phyloP scores from a whole-genome alignment of 768 basidiomycete species.

The Tulasnella sp. region DNA sequence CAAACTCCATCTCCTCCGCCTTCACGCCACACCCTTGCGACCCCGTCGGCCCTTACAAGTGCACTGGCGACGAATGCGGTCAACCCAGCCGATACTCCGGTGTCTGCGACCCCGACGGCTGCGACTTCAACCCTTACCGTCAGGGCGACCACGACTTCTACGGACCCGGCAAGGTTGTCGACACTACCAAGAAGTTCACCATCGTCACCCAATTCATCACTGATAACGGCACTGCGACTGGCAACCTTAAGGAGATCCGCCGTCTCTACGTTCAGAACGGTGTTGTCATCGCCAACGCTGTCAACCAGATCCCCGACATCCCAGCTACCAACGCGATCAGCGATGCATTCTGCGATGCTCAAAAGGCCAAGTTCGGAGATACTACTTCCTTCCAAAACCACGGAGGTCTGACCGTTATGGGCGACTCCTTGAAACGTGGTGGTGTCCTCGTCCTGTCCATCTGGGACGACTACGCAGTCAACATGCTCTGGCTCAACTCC shows the following conservation, averaged over 20 bases:
- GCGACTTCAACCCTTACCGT: slow-evolving; percentile 58
- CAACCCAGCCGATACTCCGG: slow-evolving; percentile 20
- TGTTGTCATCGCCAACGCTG: slow-evolving; percentile 45
- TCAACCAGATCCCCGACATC: slow-evolving; percentile 41
- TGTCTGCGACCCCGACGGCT: slow-evolving; percentile 49
- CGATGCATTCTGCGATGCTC: slow-evolving; percentile 19
- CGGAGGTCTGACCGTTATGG: slow-evolving; percentile 37
- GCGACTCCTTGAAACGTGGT: slow-evolving; percentile 34
- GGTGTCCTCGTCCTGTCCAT: slow-evolving; percentile 45
- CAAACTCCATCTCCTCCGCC: slow-evolving; percentile 44
- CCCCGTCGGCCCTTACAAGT: slow-evolving; percentile 36
- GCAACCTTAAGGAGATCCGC: slow-evolving; percentile 47
- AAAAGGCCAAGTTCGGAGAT: slow-evolving; percentile 36
- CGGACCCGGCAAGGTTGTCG: slow-evolving; percentile 42
- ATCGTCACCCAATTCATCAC: slow-evolving; percentile 55
- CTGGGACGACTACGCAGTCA: slow-evolving; percentile 49
- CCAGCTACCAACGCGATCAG: slow-evolving; percentile 20
- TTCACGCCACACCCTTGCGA: slow-evolving; percentile 48
- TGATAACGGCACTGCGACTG: slow-evolving; percentile 38
- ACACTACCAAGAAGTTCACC: slow-evolving; percentile 46
- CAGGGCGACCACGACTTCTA: slow-evolving; percentile 43
- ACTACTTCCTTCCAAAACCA: slow-evolving; percentile 36
- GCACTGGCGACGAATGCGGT: slow-evolving; percentile 32
- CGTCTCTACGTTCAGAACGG: slow-evolving; percentile 40
- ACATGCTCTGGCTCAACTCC: slow-evolving; percentile 34